Base-by-base conservation (phyloP, 2,329 filamentous ascomycete genomes). In the Blumeria graminis region DNA sequence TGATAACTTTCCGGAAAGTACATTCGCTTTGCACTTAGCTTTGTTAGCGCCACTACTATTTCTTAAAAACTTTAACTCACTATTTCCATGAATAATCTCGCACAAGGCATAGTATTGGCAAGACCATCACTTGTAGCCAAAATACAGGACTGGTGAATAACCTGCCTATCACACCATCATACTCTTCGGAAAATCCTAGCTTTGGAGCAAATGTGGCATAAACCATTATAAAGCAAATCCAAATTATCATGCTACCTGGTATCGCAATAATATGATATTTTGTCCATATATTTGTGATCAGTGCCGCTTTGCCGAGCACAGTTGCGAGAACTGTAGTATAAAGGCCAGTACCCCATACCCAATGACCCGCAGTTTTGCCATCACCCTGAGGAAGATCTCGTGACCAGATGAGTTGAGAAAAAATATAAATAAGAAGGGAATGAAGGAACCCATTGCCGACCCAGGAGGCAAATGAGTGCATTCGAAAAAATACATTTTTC, bases 81-180 rank as follows among this genome's bases (percentile, higher is more conserved):
- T 96, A 98, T 74, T 98, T 98, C 89, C 90, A 98, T 3, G 83
- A 81, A 69, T 94, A 86, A 68, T 98, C 92, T 64, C 92, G 77
- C 55, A 89, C 70, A 54, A 98, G 75, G 68, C 90, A 96, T 53
- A 95, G 69, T 7, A 81, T 74, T 0, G 90, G 85, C 43, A 98
- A 71, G 6, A 84, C 79, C 11, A 93, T 62, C n/a, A 79, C 81
- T 77, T 95, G 90, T 10, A 92, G 75, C 82, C 92, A 98, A 72
- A 96, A 96, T 36, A 87, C 72, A 0, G 87, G 86, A 59, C 82
- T 87, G 10, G 77, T 73, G 69, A 92, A 93, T 54, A 96, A 71
- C 45, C 81, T 75, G 1, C 87, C 84, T 55, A 96, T 78, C 8
- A 94, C 80, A 57, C 90, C 90, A 60, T 80, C 74, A 68, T 92